These are phyloP conservation scores for Thecaphora thlaspeos DNA, from an alignment of 1,284 basidiomycete genomes.

Conservation along the genomic window DNA sequence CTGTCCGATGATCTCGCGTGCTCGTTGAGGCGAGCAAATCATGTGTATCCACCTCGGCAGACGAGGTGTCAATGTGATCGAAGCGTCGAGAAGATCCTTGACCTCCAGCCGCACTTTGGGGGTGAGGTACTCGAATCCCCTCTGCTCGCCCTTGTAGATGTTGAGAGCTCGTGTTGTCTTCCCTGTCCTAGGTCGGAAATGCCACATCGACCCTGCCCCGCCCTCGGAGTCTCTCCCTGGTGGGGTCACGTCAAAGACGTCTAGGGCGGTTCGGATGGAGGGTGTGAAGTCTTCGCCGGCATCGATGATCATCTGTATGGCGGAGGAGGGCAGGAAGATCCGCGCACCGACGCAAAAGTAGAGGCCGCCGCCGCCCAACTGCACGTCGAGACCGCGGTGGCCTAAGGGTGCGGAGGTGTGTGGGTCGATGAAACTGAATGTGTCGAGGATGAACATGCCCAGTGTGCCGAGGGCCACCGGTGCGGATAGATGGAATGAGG, in stretches of 20 bases:
- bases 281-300: constrained; percentile 74
- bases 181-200: constrained; percentile 66
- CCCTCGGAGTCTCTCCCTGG: constrained; percentile 54
- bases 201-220: constrained; percentile 65
- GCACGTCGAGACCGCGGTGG: constrained; percentile 23
- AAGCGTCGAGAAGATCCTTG: constrained; percentile 63
- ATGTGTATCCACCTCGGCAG: constrained; percentile 72
- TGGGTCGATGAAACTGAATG: constrained; percentile 25
- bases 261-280: constrained; percentile 65
- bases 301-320: constrained; percentile 72
- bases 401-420: constrained; percentile 15
- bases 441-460: constrained; percentile 48
- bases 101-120: constrained; percentile 72
- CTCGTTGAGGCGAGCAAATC: constrained; percentile 77
- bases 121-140: constrained; percentile 78
- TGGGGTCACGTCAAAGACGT: constrained; percentile 65
- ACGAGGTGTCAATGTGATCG: constrained; percentile 62
- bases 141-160: constrained; percentile 70
- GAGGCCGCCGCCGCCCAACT: constrained; percentile 88
- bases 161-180: constrained; percentile 76
- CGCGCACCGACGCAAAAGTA: constrained; percentile 69
- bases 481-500: constrained; percentile 1
- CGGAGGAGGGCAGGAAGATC: constrained; percentile 64
- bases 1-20: constrained; percentile 69
- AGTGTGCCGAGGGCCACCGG: constrained; percentile 16